phyloP scores from a whole-genome alignment of 495 filamentous ascomycete species.

The Podospora tetraspora region DNA sequence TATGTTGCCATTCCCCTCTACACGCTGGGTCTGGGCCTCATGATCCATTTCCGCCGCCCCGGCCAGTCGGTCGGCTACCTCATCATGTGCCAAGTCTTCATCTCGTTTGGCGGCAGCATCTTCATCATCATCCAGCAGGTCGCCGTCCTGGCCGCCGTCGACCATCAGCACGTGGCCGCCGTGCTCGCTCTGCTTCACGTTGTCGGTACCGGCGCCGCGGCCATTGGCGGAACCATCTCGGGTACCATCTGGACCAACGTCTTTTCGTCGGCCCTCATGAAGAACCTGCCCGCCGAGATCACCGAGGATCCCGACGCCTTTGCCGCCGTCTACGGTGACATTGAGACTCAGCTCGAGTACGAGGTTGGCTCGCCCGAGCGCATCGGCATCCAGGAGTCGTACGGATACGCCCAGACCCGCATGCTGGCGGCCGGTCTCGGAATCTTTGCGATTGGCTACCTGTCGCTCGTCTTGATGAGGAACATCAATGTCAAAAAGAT shows the following conservation, averaged over 20 bases:
- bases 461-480: slow-evolving; percentile 38
- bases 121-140: slow-evolving; percentile 58
- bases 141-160: slow-evolving; percentile 57
- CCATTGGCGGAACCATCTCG: slow-evolving; percentile 54
- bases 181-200: slow-evolving; percentile 57
- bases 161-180: slow-evolving; percentile 61
- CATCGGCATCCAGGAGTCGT: slow-evolving; percentile 49
- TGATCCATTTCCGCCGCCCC: slow-evolving; percentile 65
- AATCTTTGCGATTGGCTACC: slow-evolving; percentile 41
- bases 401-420: slow-evolving; percentile 49
- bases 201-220: slow-evolving; percentile 65
- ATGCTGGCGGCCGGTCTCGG: slow-evolving; percentile 51
- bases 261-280: slow-evolving; percentile 46
- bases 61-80: slow-evolving; percentile 53
- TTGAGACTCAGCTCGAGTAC: slow-evolving; percentile 48
- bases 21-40: slow-evolving; percentile 57
- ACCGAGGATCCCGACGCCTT: slow-evolving; percentile 28
- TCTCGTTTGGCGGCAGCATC: slow-evolving; percentile 58
- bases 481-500: slow-evolving; percentile 52
- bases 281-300: slow-evolving; percentile 52
- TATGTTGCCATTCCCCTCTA: slow-evolving; percentile 57
- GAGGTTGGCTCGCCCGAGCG: slow-evolving; percentile 43
- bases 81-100: slow-evolving; percentile 75
- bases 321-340: slow-evolving; percentile 46
- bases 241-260: slow-evolving; percentile 61